Base-by-base conservation (phyloP, 106 monocot genomes). In the Triglochin maritima region DNA sequence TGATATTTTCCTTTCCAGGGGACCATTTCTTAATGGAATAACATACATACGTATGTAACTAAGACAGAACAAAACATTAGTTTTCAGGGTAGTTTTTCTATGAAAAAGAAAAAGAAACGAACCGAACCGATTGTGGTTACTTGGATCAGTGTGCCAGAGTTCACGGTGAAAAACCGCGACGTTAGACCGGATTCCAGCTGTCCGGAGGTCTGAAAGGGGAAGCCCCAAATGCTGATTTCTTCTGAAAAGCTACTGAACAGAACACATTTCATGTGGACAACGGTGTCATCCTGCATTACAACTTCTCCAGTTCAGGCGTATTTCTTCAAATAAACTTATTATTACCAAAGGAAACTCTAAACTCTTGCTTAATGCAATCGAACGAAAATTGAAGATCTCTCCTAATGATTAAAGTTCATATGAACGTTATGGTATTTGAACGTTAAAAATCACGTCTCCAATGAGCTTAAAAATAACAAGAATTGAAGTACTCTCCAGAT, bases 181-280 rank as follows among this genome's bases (percentile, higher is more conserved):
- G 84, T 75, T 9, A 73, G 49, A 0, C 80, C 74, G 0, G 81
- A 62, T 0, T 69, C 14, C 2, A 94, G 45, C 48, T 79, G 50
- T 13, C 89, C 89, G 4, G 83, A 72, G 4, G 79, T 84, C 55
- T 74, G 67, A 9, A 94, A 64, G 45, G 87, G 87, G 57, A 81
- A 87, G 2, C 94, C 89, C 89, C 89, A 89, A 2, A 90, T 62
- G 49, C 72, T 89, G 45, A 90, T 74, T 69, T 87, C 79, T 60
- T 94, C 89, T 46, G 67, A 65, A 4, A 65, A 43, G 11, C 87
- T 85, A 66, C 74, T 65, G 79, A 80, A 80, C 2, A 89, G 41
- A 12, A 77, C 71, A 65, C 90, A 90, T 48, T 67, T 84, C 82
- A 81, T 79, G 46, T 78, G 77, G 71, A 87, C 69, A 45, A 80